Percentiles rank a stretch among this genome's conserved stretches.
These are phyloP conservation scores for Wallemia ichthyophaga DNA, from an alignment of 1,284 basidiomycete genomes.

Conservation along the genomic window DNA sequence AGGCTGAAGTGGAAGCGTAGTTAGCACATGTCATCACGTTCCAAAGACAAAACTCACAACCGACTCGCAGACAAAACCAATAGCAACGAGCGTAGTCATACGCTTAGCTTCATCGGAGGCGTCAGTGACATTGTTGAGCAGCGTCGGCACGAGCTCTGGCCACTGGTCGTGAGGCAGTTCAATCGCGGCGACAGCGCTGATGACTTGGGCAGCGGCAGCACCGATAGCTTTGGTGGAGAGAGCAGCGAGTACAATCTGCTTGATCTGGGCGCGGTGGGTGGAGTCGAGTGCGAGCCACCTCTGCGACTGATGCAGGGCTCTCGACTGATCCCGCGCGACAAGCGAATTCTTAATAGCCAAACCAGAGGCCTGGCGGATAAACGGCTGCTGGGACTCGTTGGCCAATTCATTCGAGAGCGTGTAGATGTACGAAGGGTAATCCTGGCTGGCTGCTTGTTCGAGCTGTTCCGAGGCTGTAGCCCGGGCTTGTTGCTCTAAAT, in stretches of 20 bases:
- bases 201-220: constrained; percentile 65
- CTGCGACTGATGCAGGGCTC: constrained; percentile 24
- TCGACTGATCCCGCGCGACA: constrained; percentile 39
- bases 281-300: constrained; percentile 51
- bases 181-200: constrained; percentile 72
- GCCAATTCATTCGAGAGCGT: constrained; percentile 56
- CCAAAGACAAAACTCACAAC: constrained; percentile 49
- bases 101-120: constrained; percentile 43
- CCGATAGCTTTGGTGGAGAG: constrained; percentile 52
- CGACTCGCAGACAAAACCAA: constrained; percentile 88
- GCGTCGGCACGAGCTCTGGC: constrained; percentile 61
- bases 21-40: too few species aligned
- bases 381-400: constrained; percentile 35
- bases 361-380: constrained; percentile 76
- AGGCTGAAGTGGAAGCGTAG: constrained; percentile 25
- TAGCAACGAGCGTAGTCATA: constrained; percentile 71
- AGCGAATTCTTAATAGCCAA: constrained; percentile 91
- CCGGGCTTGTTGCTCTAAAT: constrained; percentile 30
- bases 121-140: constrained; percentile 63
- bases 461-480: constrained; percentile 62
- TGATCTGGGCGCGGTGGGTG: constrained; percentile 48
- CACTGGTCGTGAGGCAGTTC: constrained; percentile 69
- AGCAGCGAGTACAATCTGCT: constrained; percentile 53
- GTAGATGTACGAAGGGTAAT: constrained; percentile 73
- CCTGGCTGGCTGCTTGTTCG: constrained; percentile 48